Conservation (phyloP, 2,329 filamentous ascomycete genomes). For the Trichophyton mentagrophytes region DNA sequence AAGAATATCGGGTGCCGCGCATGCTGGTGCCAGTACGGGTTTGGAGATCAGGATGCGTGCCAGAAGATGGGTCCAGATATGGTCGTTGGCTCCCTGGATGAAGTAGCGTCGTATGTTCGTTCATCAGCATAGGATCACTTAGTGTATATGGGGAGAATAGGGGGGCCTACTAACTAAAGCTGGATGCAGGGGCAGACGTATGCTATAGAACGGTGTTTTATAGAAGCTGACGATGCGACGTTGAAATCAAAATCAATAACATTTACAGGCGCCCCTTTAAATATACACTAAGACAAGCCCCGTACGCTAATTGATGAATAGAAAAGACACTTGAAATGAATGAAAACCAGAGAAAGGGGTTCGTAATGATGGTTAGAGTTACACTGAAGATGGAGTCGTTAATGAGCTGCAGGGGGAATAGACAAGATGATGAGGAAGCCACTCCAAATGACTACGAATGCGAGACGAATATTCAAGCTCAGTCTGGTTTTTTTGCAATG, state of each 20-base stretch:
- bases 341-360: not conserved
- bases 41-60: conserved; percentile 7
- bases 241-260: not conserved
- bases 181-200: not conserved
- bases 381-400: not conserved
- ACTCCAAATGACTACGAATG: not conserved
- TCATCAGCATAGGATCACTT: not conserved
- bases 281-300: not conserved
- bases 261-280: not conserved
- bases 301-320: not conserved
- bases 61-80: conserved; percentile 6
- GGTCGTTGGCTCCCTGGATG: conserved; percentile 5
- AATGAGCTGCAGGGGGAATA: not conserved
- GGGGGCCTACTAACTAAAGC: not conserved
- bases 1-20: conserved; percentile 6
- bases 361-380: not conserved
- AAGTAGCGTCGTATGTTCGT: conserved; percentile 1
- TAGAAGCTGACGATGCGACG: not conserved
- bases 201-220: not conserved
- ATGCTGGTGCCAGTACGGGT: conserved; percentile 11
- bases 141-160: not conserved
- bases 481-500: conserved; percentile 1
- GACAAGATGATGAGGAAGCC: not conserved
- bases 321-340: too few species aligned
- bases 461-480: not conserved